Evolutionary conservation across 495 filamentous ascomycete species (phyloP), one percentile per base, ranked within the genome.

Genomic region (Glarea lozoyensis): DNA sequence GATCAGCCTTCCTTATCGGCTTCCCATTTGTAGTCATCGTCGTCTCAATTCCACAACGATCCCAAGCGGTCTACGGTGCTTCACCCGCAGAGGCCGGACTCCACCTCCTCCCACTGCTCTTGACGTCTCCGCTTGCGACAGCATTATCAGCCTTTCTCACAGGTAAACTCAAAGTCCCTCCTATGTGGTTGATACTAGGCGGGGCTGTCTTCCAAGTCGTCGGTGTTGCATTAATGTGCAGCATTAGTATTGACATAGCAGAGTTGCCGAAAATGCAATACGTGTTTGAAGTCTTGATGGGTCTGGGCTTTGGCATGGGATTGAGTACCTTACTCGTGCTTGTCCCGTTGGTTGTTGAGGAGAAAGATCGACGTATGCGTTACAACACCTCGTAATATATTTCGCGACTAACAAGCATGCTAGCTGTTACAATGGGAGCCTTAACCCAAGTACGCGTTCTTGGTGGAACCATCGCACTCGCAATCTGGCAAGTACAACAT

Each of bases 11-110:
- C 18, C 58, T 68, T n/a, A 64, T 64, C 0, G 78, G 78, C 10
- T 76, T 34, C 56, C 70, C 10, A 4, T 79, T 71, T 49, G 68
- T 79, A 18, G 56, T 68, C 7, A 64, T 68, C 37, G 58, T 78
- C 6, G 64, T 81, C 24, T 67, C 74, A 31, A 63, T 82, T 11
- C 75, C 78, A 4, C 71, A 79, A 49, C 67, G 73, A 37, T 76
- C 78, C 29, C 75, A 80, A 42, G 60, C 76, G 18, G 66, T 78
- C 17, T 64, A 73, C 33, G 59, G 55, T 10, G 61, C 66, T 51
- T 63, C 48, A 43, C 53, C 72, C 3, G 55, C 68, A 40, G 42
- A 42, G 22, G 69, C 79, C 0, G 80, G 78, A 15, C 55, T 79
- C n/a, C 66, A 77, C 25, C 56, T 85, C 25, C 63, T 81, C 5